Conservation (phyloP, 106 monocot species). For the Allium sativum region DNA sequence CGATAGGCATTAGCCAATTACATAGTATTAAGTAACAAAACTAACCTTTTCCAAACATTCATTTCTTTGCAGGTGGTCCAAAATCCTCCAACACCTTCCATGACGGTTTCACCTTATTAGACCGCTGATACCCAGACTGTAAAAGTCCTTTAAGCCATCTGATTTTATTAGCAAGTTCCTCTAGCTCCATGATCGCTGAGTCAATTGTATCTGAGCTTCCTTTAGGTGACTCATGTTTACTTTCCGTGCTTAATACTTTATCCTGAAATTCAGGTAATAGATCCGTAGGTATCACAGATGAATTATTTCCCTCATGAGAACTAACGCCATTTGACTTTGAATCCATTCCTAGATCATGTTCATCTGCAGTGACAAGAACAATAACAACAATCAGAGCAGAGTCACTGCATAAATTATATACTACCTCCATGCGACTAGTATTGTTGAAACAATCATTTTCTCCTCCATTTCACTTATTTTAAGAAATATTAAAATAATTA, state of each 20-base stretch:
- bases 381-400: neutral
- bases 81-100: constrained; percentile 32
- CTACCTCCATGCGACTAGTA: too few relatives aligned
- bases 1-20: too few relatives aligned
- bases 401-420: too few relatives aligned
- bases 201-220: constrained; percentile 33
- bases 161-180: constrained; percentile 49
- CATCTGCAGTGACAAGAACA: neutral
- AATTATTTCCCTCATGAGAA: constrained; percentile 10
- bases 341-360: neutral
- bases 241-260: neutral
- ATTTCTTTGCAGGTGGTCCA: constrained; percentile 5
- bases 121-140: constrained; percentile 29
- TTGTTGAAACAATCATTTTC: too few relatives aligned
- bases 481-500: too few relatives aligned
- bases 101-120: constrained; percentile 39
- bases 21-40: too few relatives aligned
- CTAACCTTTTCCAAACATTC: neutral
- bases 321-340: neutral
- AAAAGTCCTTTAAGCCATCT: constrained; percentile 60
- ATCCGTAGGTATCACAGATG: neutral
- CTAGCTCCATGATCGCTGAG: constrained; percentile 45
- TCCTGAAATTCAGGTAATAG: constrained; percentile 4
- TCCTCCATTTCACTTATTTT: too few relatives aligned
- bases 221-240: constrained; percentile 2